Evolutionary conservation across 805 yeast genomes (phyloP).

Genomic region (Lachancea sp.): DNA sequence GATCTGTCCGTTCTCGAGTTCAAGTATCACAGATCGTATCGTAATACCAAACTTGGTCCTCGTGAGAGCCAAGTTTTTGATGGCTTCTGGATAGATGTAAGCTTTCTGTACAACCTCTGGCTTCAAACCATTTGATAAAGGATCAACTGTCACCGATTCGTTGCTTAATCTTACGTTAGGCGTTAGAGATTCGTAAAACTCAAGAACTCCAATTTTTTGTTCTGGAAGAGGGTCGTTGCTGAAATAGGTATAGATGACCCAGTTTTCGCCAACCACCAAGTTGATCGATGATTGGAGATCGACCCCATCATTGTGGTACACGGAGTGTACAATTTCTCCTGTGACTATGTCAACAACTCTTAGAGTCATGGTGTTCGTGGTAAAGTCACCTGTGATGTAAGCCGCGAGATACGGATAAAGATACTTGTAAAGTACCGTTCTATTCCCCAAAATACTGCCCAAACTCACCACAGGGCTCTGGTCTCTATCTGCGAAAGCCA

Average conservation of each 20-base stretch:
- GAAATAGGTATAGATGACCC: constrained; percentile 66
- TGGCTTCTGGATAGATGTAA: constrained; percentile 54
- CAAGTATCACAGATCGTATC: constrained; percentile 54
- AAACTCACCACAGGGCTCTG: constrained; percentile 45
- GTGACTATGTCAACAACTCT: constrained; percentile 60
- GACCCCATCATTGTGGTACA: constrained; percentile 38
- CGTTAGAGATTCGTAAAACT: constrained; percentile 62
- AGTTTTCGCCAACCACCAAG: constrained; percentile 71
- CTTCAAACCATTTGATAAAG: constrained; percentile 31
- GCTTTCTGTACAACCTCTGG: constrained; percentile 53
- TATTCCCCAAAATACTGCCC: constrained; percentile 63
- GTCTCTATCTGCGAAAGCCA: constrained; percentile 37
- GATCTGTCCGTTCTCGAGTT: constrained; percentile 56
- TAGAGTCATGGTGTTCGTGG: constrained; percentile 35
- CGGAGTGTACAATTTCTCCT: constrained; percentile 53
- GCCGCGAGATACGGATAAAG: constrained; percentile 62
- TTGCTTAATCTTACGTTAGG: constrained; percentile 42
- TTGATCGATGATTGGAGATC: constrained; percentile 40
- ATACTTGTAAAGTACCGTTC: constrained; percentile 77
- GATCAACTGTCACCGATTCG: constrained; percentile 24
- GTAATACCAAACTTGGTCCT: constrained; percentile 62
- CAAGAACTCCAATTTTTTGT: constrained; percentile 61
- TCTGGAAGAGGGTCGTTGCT: constrained; percentile 44
- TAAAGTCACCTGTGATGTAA: constrained; percentile 38
- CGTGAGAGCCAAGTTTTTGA: constrained; percentile 47